Evolutionary conservation across 768 basidiomycete genomes (phyloP), one percentile per base, ranked within the genome.

Genomic region (Sistotremastrum suecicum): DNA sequence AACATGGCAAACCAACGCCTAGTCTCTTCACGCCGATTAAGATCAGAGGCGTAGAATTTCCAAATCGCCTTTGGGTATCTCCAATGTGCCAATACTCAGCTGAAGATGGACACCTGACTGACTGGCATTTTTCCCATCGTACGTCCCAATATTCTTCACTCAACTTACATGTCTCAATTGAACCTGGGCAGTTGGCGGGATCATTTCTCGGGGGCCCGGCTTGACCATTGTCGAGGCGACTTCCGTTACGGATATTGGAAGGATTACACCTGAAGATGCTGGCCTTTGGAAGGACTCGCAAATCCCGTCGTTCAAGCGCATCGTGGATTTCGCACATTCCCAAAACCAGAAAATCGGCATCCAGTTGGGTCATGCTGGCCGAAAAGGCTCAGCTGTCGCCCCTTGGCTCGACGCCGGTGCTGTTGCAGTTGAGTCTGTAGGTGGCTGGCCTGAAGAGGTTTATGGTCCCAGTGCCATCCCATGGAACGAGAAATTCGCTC

Each of bases 401-500:
- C 20, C 20, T 20, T 20, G 20, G 20, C 20, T 20, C 20, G 20
- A 20, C 20, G 20, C 20, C 20, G 20, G 20, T 20, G 20, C 20
- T 20, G 20, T 20, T 20, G 20, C 20, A 20, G 20, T 20, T 20
- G 20, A 20, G 20, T 20, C 20, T 20, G 20, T 20, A 20, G 20
- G 20, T 20, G 67, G 67, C 4, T 67, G 68, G 67, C 57, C 71
- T 0, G 64, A 71, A 9, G 49, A 71, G 52, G 75, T 81, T 33
- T 67, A 68, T 61, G 83, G 60, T 0, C 78, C 84, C 1, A 78
- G 75, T 2, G 55, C 67, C 1, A 61, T 80, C 32, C 66, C 59
- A 0, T 72, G 62, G 56, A 51, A 58, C 3, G 64, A 66, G 2
- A 48, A 56, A 1, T 76, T 66, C 50, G 66, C 78, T 0, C 51